Evolutionary conservation across 257 asterid genomes (phyloP).

Genomic region (Gentiana macrophylla): DNA sequence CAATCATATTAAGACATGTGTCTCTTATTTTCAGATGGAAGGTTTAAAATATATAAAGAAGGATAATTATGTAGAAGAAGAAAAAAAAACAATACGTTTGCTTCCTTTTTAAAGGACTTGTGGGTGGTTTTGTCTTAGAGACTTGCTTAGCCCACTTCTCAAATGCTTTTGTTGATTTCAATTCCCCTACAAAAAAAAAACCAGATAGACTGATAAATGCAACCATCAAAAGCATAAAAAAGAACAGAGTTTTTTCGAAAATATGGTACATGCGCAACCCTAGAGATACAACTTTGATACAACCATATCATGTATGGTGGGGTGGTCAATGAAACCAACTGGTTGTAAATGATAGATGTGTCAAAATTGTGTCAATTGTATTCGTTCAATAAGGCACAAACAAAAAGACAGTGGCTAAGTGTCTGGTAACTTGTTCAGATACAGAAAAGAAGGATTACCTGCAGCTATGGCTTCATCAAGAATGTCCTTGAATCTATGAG

Average conservation of each 20-base stretch:
- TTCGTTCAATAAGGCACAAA: no score
- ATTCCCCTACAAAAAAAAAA: conserved; percentile 37
- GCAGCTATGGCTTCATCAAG: conserved; percentile 69
- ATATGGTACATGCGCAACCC: neutral
- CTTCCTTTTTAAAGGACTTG: conserved; percentile 56
- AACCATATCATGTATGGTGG: no score
- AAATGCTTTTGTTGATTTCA: conserved; percentile 59
- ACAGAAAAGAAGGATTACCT: conserved; percentile 28
- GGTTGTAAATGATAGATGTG: no score
- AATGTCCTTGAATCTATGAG: conserved; percentile 89
- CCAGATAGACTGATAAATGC: neutral
- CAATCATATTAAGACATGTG: neutral
- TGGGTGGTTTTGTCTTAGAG: conserved; percentile 79
- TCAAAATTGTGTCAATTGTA: no score
- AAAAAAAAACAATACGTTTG: conserved; percentile 44
- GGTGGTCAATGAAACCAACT: no score
- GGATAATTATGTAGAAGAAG: neutral
- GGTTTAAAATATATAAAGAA: conserved; percentile 1
- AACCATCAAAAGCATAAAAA: neutral
- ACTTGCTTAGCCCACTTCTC: conserved; percentile 82
- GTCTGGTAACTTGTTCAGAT: neutral
- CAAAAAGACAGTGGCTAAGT: no score
- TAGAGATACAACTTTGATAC: neutral
- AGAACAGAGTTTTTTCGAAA: neutral
- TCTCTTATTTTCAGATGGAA: neutral